phyloP scores from a whole-genome alignment of 305 asterid species.

The Fraxinus platypoda region DNA sequence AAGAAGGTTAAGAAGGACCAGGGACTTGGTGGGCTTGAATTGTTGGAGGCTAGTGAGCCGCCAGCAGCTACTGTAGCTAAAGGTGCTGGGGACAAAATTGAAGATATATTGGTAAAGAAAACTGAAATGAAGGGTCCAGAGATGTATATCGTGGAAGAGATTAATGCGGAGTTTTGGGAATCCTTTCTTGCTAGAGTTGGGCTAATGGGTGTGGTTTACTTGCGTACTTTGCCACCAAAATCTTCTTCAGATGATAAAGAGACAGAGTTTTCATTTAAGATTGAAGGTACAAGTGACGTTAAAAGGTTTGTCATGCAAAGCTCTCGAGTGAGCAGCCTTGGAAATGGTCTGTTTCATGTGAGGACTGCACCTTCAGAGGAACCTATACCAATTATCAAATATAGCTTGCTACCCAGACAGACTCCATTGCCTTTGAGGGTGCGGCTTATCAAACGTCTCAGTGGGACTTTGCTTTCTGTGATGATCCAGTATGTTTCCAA shows the following conservation, averaged over 20 bases:
- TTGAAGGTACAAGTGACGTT: constrained; percentile 61
- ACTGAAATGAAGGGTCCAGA: constrained; percentile 89
- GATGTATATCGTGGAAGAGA: constrained; percentile 76
- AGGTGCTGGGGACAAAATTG: constrained; percentile 61
- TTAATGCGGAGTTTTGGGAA: constrained; percentile 81
- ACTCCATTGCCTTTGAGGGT: constrained; percentile 81
- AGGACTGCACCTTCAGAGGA: constrained; percentile 70
- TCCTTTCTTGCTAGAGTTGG: constrained; percentile 78
- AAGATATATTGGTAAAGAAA: constrained; percentile 74
- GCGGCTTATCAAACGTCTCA: constrained; percentile 74
- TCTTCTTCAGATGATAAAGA: constrained; percentile 55
- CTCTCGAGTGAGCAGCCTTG: constrained; percentile 74
- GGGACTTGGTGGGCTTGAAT: constrained; percentile 93
- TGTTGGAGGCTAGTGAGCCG: constrained; percentile 64
- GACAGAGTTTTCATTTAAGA: constrained; percentile 78
- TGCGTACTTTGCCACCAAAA: constrained; percentile 65
- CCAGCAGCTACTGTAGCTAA: constrained; percentile 53
- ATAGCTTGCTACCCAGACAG: constrained; percentile 60
- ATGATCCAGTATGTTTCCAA: constrained; percentile 77
- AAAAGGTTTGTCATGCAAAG: constrained; percentile 74
- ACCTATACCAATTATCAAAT: constrained; percentile 67
- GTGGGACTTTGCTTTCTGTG: constrained; percentile 74
- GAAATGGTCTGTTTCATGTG: constrained; percentile 70
- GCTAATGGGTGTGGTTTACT: constrained; percentile 61
- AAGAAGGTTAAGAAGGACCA: constrained; percentile 67